Percentiles rank a stretch among this genome's conserved stretches.
Conservation (phyloP, 1,284 basidiomycete genomes). For the Erythrobasidium hasegawianum region DNA sequence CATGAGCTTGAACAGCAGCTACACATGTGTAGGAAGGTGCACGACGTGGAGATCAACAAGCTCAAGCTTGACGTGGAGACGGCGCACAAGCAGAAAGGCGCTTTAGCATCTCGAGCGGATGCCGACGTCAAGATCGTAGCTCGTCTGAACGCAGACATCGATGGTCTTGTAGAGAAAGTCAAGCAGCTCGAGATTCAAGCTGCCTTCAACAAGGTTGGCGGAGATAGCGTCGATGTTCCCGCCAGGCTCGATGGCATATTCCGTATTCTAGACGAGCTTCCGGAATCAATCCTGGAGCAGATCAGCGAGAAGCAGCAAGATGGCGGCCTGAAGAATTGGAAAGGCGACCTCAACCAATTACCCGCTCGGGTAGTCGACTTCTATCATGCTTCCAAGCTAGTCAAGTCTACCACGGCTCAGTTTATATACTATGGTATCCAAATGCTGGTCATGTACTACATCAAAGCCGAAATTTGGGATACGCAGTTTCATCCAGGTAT, state of each 20-base stretch:
- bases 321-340: not conserved
- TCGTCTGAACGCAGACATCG: too few relatives aligned
- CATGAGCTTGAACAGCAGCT: too few relatives aligned
- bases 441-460: not conserved
- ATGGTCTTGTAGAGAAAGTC: not conserved
- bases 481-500: not conserved
- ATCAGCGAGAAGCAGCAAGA: not conserved
- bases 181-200: not conserved
- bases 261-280: not conserved
- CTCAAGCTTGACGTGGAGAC: too few relatives aligned
- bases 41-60: too few relatives aligned
- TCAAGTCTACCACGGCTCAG: too few relatives aligned
- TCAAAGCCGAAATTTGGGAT: not conserved
- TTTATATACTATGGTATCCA: not conserved
- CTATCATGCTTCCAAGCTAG: too few relatives aligned
- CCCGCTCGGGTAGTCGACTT: too few relatives aligned
- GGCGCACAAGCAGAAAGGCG: too few relatives aligned
- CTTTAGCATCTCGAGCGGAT: too few relatives aligned
- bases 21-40: too few relatives aligned
- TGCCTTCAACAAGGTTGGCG: not conserved
- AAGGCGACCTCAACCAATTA: not conserved
- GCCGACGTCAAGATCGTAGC: too few relatives aligned
- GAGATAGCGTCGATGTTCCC: not conserved
- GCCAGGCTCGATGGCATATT: not conserved
- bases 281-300: not conserved